phyloP scores from a whole-genome alignment of 345 rosid species.

The Microthlaspi erraticum region DNA sequence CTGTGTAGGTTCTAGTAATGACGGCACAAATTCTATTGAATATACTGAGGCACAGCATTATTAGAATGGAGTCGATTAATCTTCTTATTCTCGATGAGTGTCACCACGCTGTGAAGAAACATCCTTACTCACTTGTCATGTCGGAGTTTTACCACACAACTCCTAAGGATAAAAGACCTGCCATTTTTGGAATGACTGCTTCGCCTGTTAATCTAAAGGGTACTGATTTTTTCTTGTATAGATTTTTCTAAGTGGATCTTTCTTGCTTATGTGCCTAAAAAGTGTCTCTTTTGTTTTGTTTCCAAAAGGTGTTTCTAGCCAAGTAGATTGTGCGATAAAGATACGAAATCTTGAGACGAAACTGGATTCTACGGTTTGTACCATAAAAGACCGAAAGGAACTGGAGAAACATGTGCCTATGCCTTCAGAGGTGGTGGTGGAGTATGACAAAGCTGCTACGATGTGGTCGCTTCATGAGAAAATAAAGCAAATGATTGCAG shows the following conservation, averaged over 20 bases:
- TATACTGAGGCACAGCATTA: constrained; percentile 94
- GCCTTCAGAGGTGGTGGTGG: constrained; percentile 91
- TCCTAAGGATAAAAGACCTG: constrained; percentile 84
- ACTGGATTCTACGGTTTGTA: constrained; percentile 88
- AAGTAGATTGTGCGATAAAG: constrained; percentile 95
- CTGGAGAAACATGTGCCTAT: constrained; percentile 96
- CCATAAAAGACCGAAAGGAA: constrained; percentile 93
- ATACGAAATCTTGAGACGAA: constrained; percentile 98
- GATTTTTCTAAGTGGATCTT: neutral
- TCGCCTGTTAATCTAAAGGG: constrained; percentile 98
- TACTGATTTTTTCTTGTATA: constrained; percentile 38
- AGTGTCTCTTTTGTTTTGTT: neutral
- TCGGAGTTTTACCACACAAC: constrained; percentile 98
- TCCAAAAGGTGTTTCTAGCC: constrained; percentile 86
- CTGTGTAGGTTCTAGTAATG: constrained; percentile 85
- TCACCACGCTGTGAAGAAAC: constrained; percentile 99
- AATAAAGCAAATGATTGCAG: constrained; percentile 83
- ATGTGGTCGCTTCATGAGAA: constrained; percentile 97
- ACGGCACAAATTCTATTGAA: constrained; percentile 96
- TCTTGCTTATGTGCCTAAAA: neutral
- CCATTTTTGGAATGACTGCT: constrained; percentile 99
- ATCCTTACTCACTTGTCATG: constrained; percentile 98
- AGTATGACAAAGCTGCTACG: constrained; percentile 94
- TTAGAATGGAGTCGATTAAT: constrained; percentile 86
- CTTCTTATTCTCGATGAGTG: constrained; percentile 96